These are phyloP conservation scores for Trichoderma lentiforme DNA, from an alignment of 2,329 filamentous ascomycete genomes.

Conservation along the genomic window DNA sequence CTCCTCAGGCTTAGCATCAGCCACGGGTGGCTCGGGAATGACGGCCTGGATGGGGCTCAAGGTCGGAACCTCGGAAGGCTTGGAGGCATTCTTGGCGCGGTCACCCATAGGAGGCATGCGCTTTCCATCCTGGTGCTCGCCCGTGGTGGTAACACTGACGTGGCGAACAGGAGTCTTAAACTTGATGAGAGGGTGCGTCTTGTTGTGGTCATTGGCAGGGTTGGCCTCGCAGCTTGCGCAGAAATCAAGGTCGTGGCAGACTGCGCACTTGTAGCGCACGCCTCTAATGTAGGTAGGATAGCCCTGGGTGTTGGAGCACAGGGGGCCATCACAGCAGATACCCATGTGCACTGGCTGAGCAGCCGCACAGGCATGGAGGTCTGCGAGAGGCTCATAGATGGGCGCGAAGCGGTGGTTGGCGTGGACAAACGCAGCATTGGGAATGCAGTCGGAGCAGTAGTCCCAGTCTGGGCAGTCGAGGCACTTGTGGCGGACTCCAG, in stretches of 20 bases:
- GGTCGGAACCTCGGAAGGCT: constrained; percentile 43
- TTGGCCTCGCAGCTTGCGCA: constrained; percentile 90
- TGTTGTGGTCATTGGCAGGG: constrained; percentile 82
- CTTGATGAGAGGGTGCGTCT: constrained; percentile 95
- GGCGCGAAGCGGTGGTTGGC: constrained; percentile 84
- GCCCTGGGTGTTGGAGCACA: constrained; percentile 62
- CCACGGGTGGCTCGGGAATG: constrained; percentile 65
- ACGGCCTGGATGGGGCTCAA: constrained; percentile 47
- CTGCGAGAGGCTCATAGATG: constrained; percentile 68
- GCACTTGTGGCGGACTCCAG: constrained; percentile 92
- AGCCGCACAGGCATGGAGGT: constrained; percentile 22
- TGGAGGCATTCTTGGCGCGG: constrained; percentile 40
- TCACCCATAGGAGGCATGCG: constrained; percentile 72
- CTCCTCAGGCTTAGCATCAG: constrained; percentile 65
- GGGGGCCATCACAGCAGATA: constrained; percentile 91
- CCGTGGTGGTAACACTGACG: constrained; percentile 80
- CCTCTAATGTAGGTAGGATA: constrained; percentile 74
- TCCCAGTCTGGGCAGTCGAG: constrained; percentile 97
- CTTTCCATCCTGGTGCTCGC: constrained; percentile 68
- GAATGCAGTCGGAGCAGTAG: constrained; percentile 76
- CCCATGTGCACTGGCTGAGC: constrained; percentile 63
- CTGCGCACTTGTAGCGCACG: constrained; percentile 91
- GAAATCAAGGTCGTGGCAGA: constrained; percentile 93
- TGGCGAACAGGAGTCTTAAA: constrained; percentile 90
- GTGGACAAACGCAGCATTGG: constrained; percentile 66